Base-by-base conservation (phyloP, 2,329 filamentous ascomycete species). In the Fusarium nisikadoi region DNA sequence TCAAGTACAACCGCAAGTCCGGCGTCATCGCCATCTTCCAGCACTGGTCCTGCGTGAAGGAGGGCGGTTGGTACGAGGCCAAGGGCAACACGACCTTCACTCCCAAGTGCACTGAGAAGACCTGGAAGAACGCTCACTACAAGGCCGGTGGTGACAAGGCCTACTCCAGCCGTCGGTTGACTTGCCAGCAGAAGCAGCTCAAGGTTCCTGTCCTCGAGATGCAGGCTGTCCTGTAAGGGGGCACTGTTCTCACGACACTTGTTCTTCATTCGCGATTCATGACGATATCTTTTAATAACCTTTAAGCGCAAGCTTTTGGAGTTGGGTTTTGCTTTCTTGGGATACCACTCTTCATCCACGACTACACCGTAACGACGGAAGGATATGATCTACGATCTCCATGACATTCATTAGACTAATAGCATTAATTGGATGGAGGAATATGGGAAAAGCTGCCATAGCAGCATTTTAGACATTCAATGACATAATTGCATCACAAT, bases 1-100 rank as follows among this genome's bases (percentile, higher is more conserved):
- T 88, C 71, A 80, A 80, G 49, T 88, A 82, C 73, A 81, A 77
- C 79, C 76, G 80, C 43, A 79, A 83, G 13, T 77, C 77, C 17
- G 78, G 80, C 3, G 67, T 76, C 57, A 76, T 88, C 46, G 72
- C 77, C 39, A 70, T 88, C 67, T 84, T 84, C 76, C 86, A 88
- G 80, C 83, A 79, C 27, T 88, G 86, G 86, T 75, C 72, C 7
- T 88, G 87, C 75, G 71, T 72, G 42, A 82, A 85, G 45, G 83
- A 86, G 68, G 79, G 78, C 11, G 77, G 75, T 9, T 70, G 73
- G 52, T 80, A 77, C 70, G 75, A 69, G 42, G 80, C 80, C 64
- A 75, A 71, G 65, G 80, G 79, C 43, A 68, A 66, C 25, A 71
- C 66, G 17, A 72, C 70, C 20, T 74, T 78, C 53, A 64, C 79